A percentile compares a stretch with the other conserved stretches of the same genome.
Conservation (phyloP, 2,329 filamentous ascomycete genomes). For the Purpureocillium lavendulum region DNA sequence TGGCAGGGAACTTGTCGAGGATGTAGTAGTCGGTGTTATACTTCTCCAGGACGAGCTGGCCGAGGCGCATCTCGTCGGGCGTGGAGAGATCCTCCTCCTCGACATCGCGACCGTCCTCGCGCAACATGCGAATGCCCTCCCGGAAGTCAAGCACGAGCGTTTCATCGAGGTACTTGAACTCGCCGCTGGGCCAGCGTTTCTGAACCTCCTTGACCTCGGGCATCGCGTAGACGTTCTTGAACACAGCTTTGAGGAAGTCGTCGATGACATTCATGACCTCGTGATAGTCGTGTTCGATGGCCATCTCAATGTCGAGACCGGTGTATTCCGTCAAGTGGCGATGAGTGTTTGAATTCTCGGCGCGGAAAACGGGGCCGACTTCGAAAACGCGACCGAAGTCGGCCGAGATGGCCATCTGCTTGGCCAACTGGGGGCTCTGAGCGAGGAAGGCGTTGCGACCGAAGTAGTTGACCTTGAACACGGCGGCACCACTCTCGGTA, state of each 20-base stretch:
- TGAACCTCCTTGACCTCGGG: slow-evolving; percentile 73
- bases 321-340: slow-evolving; percentile 93
- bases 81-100: slow-evolving; percentile 73
- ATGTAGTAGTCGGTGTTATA: slow-evolving; percentile 89
- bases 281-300: slow-evolving; percentile 80
- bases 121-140: slow-evolving; percentile 73
- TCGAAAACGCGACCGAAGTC: slow-evolving; percentile 89
- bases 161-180: slow-evolving; percentile 78
- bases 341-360: slow-evolving; percentile 93
- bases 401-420: slow-evolving; percentile 86
- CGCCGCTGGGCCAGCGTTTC: slow-evolving; percentile 75
- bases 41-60: slow-evolving; percentile 76
- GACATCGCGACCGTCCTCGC: slow-evolving; percentile 71
- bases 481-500: slow-evolving; percentile 83
- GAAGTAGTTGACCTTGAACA: slow-evolving; percentile 91
- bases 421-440: slow-evolving; percentile 84
- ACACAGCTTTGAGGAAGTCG: slow-evolving; percentile 69
- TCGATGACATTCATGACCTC: slow-evolving; percentile 78
- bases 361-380: slow-evolving; percentile 64
- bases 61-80: slow-evolving; percentile 77
- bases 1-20: slow-evolving; percentile 83
- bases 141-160: slow-evolving; percentile 75
- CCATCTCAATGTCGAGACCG: slow-evolving; percentile 88
- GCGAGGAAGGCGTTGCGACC: slow-evolving; percentile 78
- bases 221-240: slow-evolving; percentile 31